Evolutionary conservation across 2,329 filamentous ascomycete species (phyloP), one percentile per base, ranked within the genome.

Genomic region (Aphanocladium album): DNA sequence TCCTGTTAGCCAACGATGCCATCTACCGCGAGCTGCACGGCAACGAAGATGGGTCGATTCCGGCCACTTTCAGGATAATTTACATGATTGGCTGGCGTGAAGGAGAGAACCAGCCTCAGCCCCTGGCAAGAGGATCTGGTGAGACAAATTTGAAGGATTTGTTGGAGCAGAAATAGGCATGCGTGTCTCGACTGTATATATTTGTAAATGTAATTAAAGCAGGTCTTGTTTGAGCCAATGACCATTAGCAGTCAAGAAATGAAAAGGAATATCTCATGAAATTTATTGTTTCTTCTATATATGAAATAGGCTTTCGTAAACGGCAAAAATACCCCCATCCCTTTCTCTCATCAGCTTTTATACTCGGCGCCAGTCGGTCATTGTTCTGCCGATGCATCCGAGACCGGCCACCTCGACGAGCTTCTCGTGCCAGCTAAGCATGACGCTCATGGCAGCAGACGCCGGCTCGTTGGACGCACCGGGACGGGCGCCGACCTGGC

Each of bases 71-170:
- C 71, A 84, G 95, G 67, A 83, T 96, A 67, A 97, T 99, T 63
- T 96, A 95, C 74, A 97, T 98, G 93, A 99, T 99, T 74, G 95
- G 95, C 0, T 99, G 95, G 95, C 96, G 93, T 72, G 90, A 93
- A 66, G 88, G 90, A 2, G 82, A 83, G 33, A 84, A 87, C 57
- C 93, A 98, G 76, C 81, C 88, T 2, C 81, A 93, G 74, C 93
- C 95, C 5, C 76, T 98, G 61, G 77, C 88, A 65, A 84, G 95
- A 66, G 95, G 95, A 0, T 96, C 89, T 65, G 95, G 91, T 11
- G 82, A 96, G 71, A 78, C 96, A 46, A 96, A 90, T 73, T 81
- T 99, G 64, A 96, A 95, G 74, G 93, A 98, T 73, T 80, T 96
- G 19, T 68, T 86, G 46, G 79, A 84, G 68, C 74, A 74, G 51